phyloP scores from a whole-genome alignment of 352 stramenopile genomes.

The Blastocystis sp. region DNA sequence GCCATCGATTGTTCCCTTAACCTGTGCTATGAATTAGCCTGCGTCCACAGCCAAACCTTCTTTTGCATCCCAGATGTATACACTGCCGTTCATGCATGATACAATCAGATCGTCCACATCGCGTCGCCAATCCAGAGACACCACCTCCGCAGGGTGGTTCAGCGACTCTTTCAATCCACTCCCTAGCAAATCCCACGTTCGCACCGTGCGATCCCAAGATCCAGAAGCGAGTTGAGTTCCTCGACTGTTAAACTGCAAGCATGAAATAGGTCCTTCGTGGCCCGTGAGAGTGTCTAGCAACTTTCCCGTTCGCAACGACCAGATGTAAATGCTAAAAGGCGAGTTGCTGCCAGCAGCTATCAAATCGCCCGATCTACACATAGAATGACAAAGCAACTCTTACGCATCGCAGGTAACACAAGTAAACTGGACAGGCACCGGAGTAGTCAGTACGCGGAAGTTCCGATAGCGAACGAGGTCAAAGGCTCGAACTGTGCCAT shows the following conservation, averaged over 20 bases:
- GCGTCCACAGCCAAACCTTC: slow-evolving; percentile 68
- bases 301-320: slow-evolving; percentile 88
- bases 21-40: slow-evolving; percentile 64
- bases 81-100: slow-evolving; percentile 86
- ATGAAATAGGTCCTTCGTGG: slow-evolving; percentile 90
- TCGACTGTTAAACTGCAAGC: slow-evolving; percentile 75
- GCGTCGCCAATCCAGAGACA: slow-evolving; percentile 88
- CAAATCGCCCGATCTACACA: slow-evolving; percentile 62
- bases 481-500: slow-evolving; percentile 94
- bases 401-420: slow-evolving; percentile 88
- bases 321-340: slow-evolving; percentile 94
- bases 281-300: slow-evolving; percentile 93
- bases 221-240: slow-evolving; percentile 78
- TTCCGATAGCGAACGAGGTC: slow-evolving; percentile 97
- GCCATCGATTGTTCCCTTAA: slow-evolving; percentile 89
- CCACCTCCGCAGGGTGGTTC: slow-evolving; percentile 87
- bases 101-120: slow-evolving; percentile 91
- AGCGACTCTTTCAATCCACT: slow-evolving; percentile 80
- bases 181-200: slow-evolving; percentile 90
- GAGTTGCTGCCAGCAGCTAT: slow-evolving; percentile 83
- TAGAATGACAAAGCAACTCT: neutral
- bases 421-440: slow-evolving; percentile 91
- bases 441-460: slow-evolving; percentile 93
- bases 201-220: slow-evolving; percentile 96
- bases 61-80: slow-evolving; percentile 94